Conservation (phyloP, 176 grass and related monocot genomes). For the Triticum turgidum region DNA sequence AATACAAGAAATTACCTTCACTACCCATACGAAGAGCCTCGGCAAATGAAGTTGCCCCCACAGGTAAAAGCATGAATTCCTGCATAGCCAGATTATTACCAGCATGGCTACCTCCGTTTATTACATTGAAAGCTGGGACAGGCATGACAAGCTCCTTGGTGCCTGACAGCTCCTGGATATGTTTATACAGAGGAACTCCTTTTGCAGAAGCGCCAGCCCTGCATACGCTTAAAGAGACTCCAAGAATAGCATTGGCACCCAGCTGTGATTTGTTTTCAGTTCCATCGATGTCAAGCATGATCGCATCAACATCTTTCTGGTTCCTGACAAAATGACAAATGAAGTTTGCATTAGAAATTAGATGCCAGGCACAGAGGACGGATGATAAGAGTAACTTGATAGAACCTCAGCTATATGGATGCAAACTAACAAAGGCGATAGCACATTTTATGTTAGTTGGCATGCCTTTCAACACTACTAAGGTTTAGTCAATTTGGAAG, state of each 20-base stretch:
- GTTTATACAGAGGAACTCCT: slow-evolving; percentile 84
- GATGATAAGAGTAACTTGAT: background rate
- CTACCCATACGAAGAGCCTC: slow-evolving; percentile 85
- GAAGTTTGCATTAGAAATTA: slow-evolving; percentile 7
- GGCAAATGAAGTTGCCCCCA: slow-evolving; percentile 82
- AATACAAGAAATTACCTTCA: slow-evolving; percentile 60
- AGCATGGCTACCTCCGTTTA: slow-evolving; percentile 98
- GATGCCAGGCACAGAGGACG: background rate
- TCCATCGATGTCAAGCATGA: slow-evolving; percentile 98
- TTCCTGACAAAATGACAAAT: slow-evolving; percentile 54
- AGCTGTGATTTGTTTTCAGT: slow-evolving; percentile 87
- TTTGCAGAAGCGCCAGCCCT: slow-evolving; percentile 83
- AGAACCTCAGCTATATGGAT: background rate
- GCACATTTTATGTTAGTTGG: background rate
- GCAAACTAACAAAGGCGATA: background rate
- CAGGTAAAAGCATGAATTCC: slow-evolving; percentile 95
- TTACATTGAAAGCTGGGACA: slow-evolving; percentile 98
- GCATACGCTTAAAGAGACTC: slow-evolving; percentile 92
- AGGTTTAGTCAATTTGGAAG: background rate
- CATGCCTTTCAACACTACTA: background rate
- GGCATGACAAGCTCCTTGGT: slow-evolving; percentile 93
- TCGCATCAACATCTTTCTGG: slow-evolving; percentile 78
- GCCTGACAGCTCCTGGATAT: slow-evolving; percentile 90
- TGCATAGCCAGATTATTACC: slow-evolving; percentile 98
- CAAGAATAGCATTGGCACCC: slow-evolving; percentile 96